Conservation (phyloP, 805 yeast species). For the Cephaloascus fragrans region DNA sequence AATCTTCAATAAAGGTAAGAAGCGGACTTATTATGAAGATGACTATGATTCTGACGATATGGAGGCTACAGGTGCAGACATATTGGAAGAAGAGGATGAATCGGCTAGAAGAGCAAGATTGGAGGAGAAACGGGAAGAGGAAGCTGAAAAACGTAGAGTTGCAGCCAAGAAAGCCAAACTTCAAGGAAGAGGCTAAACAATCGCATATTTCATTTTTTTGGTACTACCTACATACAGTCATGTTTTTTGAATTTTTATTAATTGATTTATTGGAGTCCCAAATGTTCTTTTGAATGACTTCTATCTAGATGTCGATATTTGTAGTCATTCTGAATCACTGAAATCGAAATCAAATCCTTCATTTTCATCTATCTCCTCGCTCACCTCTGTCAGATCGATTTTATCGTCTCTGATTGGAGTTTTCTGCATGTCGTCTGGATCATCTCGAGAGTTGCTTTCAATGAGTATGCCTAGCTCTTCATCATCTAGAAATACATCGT, state of each 20-base stretch:
- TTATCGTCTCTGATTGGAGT: constrained; percentile 2
- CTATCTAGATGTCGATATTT: no score
- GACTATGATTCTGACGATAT: constrained; percentile 59
- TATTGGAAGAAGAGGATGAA: constrained; percentile 70
- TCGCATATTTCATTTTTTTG: no score
- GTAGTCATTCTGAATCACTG: constrained; percentile 19
- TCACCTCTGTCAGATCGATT: constrained; percentile 4
- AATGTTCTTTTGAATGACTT: no score
- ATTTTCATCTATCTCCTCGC: constrained; percentile 6
- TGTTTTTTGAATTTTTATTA: no score
- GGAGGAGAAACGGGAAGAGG: constrained; percentile 71
- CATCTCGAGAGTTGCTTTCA: constrained; percentile 3
- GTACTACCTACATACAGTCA: no score
- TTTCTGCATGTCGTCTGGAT: neutral
- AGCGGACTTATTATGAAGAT: constrained; percentile 34
- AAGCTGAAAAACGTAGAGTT: constrained; percentile 40
- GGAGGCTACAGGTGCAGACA: constrained; percentile 93
- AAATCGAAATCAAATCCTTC: constrained; percentile 39
- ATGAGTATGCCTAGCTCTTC: constrained; percentile 1
- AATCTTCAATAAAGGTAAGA: constrained; percentile 60
- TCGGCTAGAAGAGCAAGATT: constrained; percentile 58
- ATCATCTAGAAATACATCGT: constrained; percentile 16
- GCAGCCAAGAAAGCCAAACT: constrained; percentile 32
- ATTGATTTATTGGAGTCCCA: no score
- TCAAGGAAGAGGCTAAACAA: constrained; percentile 9